Percentiles rank a stretch among this genome's conserved stretches.
Conservation (phyloP, 805 yeast species). For the Ogataea methanolica region DNA sequence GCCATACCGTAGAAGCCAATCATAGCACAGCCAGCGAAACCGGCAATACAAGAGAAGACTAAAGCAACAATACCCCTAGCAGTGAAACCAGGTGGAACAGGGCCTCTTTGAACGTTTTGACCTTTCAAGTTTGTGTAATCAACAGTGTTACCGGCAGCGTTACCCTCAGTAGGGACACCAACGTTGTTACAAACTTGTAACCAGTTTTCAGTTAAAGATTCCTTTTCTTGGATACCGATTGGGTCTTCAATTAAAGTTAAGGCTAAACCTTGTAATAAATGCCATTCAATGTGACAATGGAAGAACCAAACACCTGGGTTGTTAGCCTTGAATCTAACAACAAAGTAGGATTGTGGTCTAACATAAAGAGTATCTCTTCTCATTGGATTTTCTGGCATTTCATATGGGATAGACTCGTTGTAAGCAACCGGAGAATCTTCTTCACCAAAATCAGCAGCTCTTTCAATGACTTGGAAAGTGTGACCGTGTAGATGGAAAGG, state of each 20-base stretch:
- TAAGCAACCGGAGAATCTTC: conserved; percentile 52
- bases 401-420: conserved; percentile 46
- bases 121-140: conserved; percentile 68
- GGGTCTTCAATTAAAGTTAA: conserved; percentile 83
- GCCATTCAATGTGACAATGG: conserved; percentile 99
- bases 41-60: conserved; percentile 85
- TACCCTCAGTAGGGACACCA: conserved; percentile 58
- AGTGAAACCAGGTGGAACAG: conserved; percentile 86
- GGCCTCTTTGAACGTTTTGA: conserved; percentile 60
- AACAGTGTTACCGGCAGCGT: conserved; percentile 80
- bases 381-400: conserved; percentile 73
- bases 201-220: conserved; percentile 60
- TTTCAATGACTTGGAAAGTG: conserved; percentile 73
- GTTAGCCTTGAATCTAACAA: conserved; percentile 81
- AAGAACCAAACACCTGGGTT: conserved; percentile 99
- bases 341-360: conserved; percentile 80
- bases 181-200: conserved; percentile 53
- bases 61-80: conserved; percentile 93
- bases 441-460: conserved; percentile 59
- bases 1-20: conserved; percentile 83
- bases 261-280: conserved; percentile 90
- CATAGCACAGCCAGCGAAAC: conserved; percentile 71
- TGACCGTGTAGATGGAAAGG: conserved; percentile 98
- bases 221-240: conserved; percentile 51
- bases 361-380: conserved; percentile 78